Evolutionary conservation across 371 early-diverging fungal genomes (phyloP).

Genomic region (Rhizopus arrhizus): DNA sequence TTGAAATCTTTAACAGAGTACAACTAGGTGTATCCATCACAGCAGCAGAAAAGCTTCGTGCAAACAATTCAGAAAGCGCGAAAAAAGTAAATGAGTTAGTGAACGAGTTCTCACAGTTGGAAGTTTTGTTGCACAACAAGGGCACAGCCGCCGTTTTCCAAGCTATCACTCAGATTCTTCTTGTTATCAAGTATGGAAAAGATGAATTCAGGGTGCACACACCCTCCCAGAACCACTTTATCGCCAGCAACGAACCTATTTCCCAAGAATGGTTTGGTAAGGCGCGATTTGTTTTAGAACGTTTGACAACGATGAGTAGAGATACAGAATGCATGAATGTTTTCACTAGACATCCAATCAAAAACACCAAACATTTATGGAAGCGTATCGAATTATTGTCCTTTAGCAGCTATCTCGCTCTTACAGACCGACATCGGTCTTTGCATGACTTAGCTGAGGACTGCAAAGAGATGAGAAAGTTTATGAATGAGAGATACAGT

Average conservation of each 20-base stretch:
- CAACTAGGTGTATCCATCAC: slow-evolving; percentile 41
- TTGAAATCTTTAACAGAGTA: slow-evolving; percentile 40
- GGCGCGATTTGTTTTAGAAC: neutral
- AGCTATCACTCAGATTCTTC: slow-evolving; percentile 9
- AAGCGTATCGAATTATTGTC: slow-evolving; percentile 8
- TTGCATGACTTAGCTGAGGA: neutral
- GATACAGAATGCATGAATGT: neutral
- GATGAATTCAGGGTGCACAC: neutral
- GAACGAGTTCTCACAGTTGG: neutral
- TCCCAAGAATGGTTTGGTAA: neutral
- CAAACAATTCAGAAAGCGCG: slow-evolving; percentile 25
- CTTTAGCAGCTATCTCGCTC: slow-evolving; percentile 1
- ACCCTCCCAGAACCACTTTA: neutral
- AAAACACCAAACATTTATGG: neutral
- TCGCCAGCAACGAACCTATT: neutral
- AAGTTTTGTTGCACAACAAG: neutral
- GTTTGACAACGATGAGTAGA: neutral
- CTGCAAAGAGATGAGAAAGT: neutral
- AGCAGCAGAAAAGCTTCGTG: slow-evolving; percentile 34
- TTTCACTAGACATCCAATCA: neutral
- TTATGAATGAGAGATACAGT: neutral
- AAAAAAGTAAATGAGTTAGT: slow-evolving; percentile 3
- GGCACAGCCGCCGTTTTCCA: slow-evolving; percentile 10
- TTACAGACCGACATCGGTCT: neutral
- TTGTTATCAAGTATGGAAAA: slow-evolving; percentile 1